Evolutionary conservation across 2,329 filamentous ascomycete genomes (phyloP).

Genomic region (Alternaria solani): DNA sequence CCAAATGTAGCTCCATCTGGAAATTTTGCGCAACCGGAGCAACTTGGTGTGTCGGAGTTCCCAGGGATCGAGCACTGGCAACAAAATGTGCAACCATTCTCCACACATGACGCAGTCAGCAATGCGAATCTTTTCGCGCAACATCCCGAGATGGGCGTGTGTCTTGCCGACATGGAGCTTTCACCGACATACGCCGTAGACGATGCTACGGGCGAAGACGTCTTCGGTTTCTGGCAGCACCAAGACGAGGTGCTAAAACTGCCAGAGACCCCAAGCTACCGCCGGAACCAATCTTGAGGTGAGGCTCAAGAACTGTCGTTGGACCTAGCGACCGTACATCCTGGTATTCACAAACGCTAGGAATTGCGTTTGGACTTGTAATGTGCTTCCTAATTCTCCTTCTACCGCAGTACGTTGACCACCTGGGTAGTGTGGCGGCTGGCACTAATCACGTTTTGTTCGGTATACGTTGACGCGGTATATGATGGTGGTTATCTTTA

Average conservation of each 20-base stretch:
- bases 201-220: background rate
- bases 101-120: background rate
- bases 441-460: background rate
- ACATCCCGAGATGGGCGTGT: constrained; percentile 8
- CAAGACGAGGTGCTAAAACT: constrained; percentile 1
- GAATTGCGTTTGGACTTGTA: background rate
- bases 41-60: background rate
- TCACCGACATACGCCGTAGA: background rate
- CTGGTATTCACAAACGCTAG: background rate
- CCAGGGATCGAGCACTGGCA: constrained; percentile 1
- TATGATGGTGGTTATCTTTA: background rate
- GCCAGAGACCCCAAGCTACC: background rate
- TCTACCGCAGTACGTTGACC: background rate
- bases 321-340: background rate
- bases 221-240: constrained; percentile 9
- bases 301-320: background rate
- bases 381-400: background rate
- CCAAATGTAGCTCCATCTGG: background rate
- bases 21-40: background rate
- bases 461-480: background rate
- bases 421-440: constrained; percentile 4
- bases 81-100: background rate
- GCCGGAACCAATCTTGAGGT: background rate
- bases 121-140: constrained; percentile 9
- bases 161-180: constrained; percentile 13